Evolutionary conservation across 1,284 basidiomycete genomes (phyloP), one percentile per base, ranked within the genome.

Genomic region (Boletus nobilissimus): DNA sequence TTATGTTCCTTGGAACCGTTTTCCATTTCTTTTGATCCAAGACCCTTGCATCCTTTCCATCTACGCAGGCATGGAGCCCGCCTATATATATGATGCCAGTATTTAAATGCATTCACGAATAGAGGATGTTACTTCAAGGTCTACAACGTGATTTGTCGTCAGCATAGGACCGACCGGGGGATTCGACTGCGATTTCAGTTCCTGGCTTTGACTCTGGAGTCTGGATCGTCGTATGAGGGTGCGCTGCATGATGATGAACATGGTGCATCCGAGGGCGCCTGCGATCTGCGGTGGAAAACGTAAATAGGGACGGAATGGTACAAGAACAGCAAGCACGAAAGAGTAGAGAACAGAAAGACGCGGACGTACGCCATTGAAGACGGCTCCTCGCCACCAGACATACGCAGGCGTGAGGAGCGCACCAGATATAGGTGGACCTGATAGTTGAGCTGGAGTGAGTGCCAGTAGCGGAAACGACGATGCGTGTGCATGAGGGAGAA

Each of bases 391-490:
- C 85, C 85, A 85, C 85, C 85, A 85, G 70, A 82, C 18, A 36
- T 85, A 85, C 0, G 80, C 57, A 3, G 83, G 68, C 4, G 81
- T 81, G 51, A 85, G 82, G 22, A 85, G 73, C 22, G 83, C 82
- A 9, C 84, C 85, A 22, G 85, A 82, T 78, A 86, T 80, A 2
- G 84, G 85, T 0, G 85, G 82, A 39, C 84, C 85, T 86, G 34
- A 2, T 5, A 32, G 16, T 4, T 18, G 9, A 36, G 51, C 26
- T 22, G 3, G 24, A 19, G 14, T 60, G 9, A 36, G 36, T 36
- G 43, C 64, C 34, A 57, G 57, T 64, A 18, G 38, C 10, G 16
- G 26, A 32, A 57, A 46, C 16, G 39, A 40, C 7, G 38, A 26
- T 40, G 11, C 10, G 11, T 29, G 22, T 29, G 38, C 22, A 40